phyloP scores from a whole-genome alignment of 495 filamentous ascomycete species.

The Barbatosphaeria neglecta region DNA sequence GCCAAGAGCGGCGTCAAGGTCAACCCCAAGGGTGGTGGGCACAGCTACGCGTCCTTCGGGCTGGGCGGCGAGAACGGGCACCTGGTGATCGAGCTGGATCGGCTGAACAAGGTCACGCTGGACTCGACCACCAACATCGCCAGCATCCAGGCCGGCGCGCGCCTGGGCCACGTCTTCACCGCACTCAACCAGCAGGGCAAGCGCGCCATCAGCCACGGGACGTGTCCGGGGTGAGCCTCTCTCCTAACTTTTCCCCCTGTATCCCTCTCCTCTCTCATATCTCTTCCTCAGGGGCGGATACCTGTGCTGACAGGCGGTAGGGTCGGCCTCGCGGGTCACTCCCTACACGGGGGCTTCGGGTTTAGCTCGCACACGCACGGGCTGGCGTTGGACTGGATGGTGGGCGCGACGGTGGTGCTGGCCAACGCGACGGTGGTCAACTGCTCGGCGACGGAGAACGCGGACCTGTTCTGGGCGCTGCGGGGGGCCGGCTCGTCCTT shows the following conservation, averaged over 20 bases:
- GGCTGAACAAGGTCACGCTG: conserved; percentile 28
- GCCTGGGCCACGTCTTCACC: conserved; percentile 28
- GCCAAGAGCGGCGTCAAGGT: conserved; percentile 29
- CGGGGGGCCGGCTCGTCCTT: conserved; percentile 31
- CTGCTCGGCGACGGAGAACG: conserved; percentile 26
- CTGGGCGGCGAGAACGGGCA: conserved; percentile 36
- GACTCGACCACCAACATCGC: conserved; percentile 27
- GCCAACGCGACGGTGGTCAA: conserved; percentile 30
- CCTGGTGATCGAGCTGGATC: conserved; percentile 31
- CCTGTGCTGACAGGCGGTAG: conserved; percentile 9
- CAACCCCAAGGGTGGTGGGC: conserved; percentile 31
- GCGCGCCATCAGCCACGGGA: conserved; percentile 33
- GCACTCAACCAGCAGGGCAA: conserved; percentile 26
- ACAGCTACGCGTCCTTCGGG: conserved; percentile 35
- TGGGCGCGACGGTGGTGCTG: conserved; percentile 28
- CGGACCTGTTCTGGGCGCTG: conserved; percentile 36
- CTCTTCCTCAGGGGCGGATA: neutral
- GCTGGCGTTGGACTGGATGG: conserved; percentile 31
- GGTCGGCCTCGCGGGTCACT: conserved; percentile 31
- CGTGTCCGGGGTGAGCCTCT: conserved; percentile 29
- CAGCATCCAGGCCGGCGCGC: conserved; percentile 24
- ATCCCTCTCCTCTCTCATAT: neutral
- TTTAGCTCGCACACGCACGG: conserved; percentile 33
- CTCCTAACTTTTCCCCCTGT: neutral
- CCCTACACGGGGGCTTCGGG: conserved; percentile 32